Percentiles rank a stretch among this genome's conserved stretches.
Conservation (phyloP, 176 grass and related monocot species). For the Rhynchospora tenuis region DNA sequence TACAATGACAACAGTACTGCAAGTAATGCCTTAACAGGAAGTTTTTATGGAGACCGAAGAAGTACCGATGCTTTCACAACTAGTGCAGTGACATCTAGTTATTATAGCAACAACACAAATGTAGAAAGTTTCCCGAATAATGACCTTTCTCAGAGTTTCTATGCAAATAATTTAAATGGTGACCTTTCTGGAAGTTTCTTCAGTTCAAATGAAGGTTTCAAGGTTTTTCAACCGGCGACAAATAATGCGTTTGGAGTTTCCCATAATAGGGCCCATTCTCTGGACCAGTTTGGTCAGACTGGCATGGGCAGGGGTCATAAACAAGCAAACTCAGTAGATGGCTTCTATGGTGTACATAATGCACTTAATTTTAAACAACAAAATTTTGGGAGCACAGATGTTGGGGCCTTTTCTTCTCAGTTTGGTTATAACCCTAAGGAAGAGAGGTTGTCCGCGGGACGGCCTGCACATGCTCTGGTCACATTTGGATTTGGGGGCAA, state of each 20-base stretch:
- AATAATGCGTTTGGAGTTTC: constrained; percentile 32
- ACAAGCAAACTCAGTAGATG: constrained; percentile 46
- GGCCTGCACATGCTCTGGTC: constrained; percentile 74
- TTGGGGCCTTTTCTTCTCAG: constrained; percentile 30
- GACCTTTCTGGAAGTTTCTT: constrained; percentile 34
- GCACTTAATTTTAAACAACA: constrained; percentile 50
- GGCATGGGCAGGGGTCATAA: constrained; percentile 28
- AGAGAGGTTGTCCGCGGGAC: constrained; percentile 63
- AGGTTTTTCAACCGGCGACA: constrained; percentile 30
- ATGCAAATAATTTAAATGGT: constrained; percentile 28
- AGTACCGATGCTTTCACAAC: neutral
- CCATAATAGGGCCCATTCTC: constrained; percentile 30
- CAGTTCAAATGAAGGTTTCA: constrained; percentile 21
- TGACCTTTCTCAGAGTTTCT: constrained; percentile 34
- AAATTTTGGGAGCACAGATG: constrained; percentile 46
- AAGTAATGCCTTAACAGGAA: constrained; percentile 14
- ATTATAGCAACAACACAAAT: constrained; percentile 33
- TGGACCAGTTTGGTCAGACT: constrained; percentile 41
- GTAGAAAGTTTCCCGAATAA: constrained; percentile 32
- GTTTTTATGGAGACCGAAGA: constrained; percentile 17
- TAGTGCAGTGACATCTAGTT: constrained; percentile 36
- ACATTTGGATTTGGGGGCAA: constrained; percentile 91
- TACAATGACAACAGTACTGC: neutral
- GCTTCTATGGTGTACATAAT: constrained; percentile 42
- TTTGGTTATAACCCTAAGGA: constrained; percentile 40